Evolutionary conservation across 306 rosid genomes (phyloP).

Genomic region (Fragaria nilgerrensis): DNA sequence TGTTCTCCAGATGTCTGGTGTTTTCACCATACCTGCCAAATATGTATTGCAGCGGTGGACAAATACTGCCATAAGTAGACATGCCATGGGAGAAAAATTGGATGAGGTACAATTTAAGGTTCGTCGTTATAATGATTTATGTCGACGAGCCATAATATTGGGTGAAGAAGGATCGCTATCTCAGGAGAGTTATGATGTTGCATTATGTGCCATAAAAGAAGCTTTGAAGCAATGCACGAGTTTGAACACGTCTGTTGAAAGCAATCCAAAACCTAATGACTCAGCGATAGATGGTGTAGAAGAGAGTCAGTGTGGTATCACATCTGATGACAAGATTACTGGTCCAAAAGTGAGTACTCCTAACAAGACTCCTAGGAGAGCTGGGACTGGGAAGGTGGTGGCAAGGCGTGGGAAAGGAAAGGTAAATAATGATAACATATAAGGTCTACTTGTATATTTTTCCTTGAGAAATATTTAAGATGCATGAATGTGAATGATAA

Average conservation of each 20-base stretch:
- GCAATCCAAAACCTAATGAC: constrained; percentile 17
- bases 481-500: neutral
- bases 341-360: constrained; percentile 17
- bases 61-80: constrained; percentile 27
- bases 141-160: constrained; percentile 29
- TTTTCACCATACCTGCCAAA: constrained; percentile 31
- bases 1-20: constrained; percentile 35
- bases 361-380: constrained; percentile 18
- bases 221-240: constrained; percentile 29
- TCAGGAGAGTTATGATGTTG: constrained; percentile 30
- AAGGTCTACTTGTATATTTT: neutral
- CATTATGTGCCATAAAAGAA: constrained; percentile 25
- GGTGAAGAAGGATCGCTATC: constrained; percentile 34
- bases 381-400: constrained; percentile 14
- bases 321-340: constrained; percentile 14
- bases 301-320: constrained; percentile 13
- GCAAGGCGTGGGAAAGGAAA: constrained; percentile 23
- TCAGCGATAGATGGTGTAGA: constrained; percentile 14
- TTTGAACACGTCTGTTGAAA: constrained; percentile 16
- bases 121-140: constrained; percentile 24
- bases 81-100: constrained; percentile 21
- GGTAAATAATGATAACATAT: constrained; percentile 1
- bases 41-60: constrained; percentile 33
- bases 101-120: constrained; percentile 25
- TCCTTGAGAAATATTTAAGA: neutral